Percentiles rank a stretch among this genome's conserved stretches.
Conservation (phyloP, 2,329 filamentous ascomycete species). For the Colletotrichum lupini region DNA sequence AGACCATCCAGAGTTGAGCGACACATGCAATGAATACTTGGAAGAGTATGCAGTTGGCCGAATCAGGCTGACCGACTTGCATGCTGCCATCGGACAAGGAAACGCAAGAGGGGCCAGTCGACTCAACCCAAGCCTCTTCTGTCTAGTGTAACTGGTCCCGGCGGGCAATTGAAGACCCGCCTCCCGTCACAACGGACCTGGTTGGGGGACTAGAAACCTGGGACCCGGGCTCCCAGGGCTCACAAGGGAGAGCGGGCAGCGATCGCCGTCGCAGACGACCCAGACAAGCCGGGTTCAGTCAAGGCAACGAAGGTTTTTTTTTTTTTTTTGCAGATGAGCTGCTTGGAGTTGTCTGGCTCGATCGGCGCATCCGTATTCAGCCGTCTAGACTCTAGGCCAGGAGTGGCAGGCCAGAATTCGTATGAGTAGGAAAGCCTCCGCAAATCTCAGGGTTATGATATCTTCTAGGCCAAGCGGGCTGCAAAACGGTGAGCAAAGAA, state of each 20-base stretch:
- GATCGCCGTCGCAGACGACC: constrained; percentile 31
- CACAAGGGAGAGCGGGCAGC: constrained; percentile 23
- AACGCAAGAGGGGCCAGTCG: constrained; percentile 1
- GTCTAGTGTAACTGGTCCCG: constrained; percentile 24
- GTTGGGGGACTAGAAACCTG: constrained; percentile 18
- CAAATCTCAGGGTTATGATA: not conserved
- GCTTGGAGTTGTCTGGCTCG: not conserved
- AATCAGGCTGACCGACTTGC: constrained; percentile 20
- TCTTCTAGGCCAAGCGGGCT: not conserved
- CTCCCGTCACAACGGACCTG: constrained; percentile 18
- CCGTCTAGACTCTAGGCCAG: not conserved
- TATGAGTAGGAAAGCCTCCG: not conserved
- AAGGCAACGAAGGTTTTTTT: constrained; percentile 10
- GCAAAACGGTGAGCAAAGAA: not conserved
- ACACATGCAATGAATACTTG: constrained; percentile 3
- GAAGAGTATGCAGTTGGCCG: not conserved
- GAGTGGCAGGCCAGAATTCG: not conserved
- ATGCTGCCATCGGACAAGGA: constrained; percentile 14
- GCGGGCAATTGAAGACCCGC: constrained; percentile 31
- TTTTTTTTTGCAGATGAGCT: not conserved
- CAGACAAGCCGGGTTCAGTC: not conserved
- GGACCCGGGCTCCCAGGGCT: constrained; percentile 27
- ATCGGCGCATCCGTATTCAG: not conserved
- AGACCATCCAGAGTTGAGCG: not conserved
- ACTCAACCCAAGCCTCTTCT: constrained; percentile 24